Evolutionary conservation across 1,284 basidiomycete genomes (phyloP), one percentile per base, ranked within the genome.

Genomic region (Rhodofomes roseus): DNA sequence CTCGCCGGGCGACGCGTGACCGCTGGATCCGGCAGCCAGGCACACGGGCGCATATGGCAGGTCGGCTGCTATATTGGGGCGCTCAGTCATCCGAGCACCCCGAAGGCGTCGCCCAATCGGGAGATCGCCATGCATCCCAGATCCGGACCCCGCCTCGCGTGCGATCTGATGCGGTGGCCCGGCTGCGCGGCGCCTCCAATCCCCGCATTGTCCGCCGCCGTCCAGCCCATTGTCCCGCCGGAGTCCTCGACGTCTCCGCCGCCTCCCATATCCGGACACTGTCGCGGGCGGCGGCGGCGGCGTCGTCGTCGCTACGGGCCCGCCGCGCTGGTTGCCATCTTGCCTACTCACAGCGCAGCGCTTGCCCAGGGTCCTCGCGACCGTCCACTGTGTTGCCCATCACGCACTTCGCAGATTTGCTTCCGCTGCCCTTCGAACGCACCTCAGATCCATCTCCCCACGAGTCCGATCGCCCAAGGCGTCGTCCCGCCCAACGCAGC

Each of bases 31-130:
- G 46, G 46, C 46, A 48, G 55, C 44, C 55, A 56, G 55, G 55
- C 55, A 56, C 55, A 11, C 27, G 36, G 4, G 51, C 57, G 57
- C 57, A 58, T 54, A 58, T 58, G 57, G 57, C 50, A 58, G 48
- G 29, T 31, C 40, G 29, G 39, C 20, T 20, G 43, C 57, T 54
- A 58, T 54, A 58, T 58, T 44, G 43, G 57, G 57, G 51, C 51
- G 27, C 50, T 37, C 25, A 37, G 23, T 27, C 53, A 36, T 48
- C 56, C 54, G 54, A 56, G 41, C 54, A 46, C 40, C 36, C 54
- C 53, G 41, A 34, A 52, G 31, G 18, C 36, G 54, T 29, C 22
- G 41, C 54, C 54, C 29, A 56, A 56, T 43, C 54, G 41, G 54
- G 54, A 34, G 54, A 56, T 56, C 54, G 54, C 29, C 54, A 8